Evolutionary conservation across 257 asterid species (phyloP).

Genomic region (Ehretia macrophylla): DNA sequence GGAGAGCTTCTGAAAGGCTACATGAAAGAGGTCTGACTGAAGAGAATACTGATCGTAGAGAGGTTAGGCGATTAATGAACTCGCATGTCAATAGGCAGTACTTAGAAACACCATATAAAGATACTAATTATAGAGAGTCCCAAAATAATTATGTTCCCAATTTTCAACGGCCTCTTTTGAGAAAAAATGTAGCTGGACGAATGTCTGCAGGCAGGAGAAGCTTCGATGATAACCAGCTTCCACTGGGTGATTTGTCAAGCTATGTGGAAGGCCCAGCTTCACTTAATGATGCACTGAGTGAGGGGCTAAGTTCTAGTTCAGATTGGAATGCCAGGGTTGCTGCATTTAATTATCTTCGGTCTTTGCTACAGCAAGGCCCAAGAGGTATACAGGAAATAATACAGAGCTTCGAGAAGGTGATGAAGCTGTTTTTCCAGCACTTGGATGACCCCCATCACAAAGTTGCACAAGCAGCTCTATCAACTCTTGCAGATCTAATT

Average conservation of each 20-base stretch:
- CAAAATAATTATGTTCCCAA: conserved; percentile 69
- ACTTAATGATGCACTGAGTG: conserved; percentile 83
- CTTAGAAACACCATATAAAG: conserved; percentile 58
- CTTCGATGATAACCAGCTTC: conserved; percentile 89
- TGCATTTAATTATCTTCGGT: conserved; percentile 73
- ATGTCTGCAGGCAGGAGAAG: conserved; percentile 91
- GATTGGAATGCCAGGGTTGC: conserved; percentile 98
- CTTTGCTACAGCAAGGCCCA: conserved; percentile 86
- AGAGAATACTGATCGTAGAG: conserved; percentile 73
- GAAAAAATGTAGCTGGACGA: conserved; percentile 81
- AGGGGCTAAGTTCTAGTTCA: conserved; percentile 89
- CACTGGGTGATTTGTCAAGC: conserved; percentile 68
- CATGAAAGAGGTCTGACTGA: conserved; percentile 64
- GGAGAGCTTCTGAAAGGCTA: conserved; percentile 71
- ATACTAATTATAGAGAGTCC: conserved; percentile 67
- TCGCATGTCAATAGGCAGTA: conserved; percentile 60
- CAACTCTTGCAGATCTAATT: conserved; percentile 93
- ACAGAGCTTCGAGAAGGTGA: conserved; percentile 97
- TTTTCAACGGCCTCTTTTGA: conserved; percentile 88
- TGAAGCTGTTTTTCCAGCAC: conserved; percentile 97
- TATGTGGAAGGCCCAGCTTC: conserved; percentile 86
- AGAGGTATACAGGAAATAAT: conserved; percentile 90
- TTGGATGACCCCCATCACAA: conserved; percentile 99
- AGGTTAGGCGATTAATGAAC: conserved; percentile 59
- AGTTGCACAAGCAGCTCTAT: conserved; percentile 99